Base-by-base conservation (phyloP, 331 rosid genomes). In the Cydonia oblonga region DNA sequence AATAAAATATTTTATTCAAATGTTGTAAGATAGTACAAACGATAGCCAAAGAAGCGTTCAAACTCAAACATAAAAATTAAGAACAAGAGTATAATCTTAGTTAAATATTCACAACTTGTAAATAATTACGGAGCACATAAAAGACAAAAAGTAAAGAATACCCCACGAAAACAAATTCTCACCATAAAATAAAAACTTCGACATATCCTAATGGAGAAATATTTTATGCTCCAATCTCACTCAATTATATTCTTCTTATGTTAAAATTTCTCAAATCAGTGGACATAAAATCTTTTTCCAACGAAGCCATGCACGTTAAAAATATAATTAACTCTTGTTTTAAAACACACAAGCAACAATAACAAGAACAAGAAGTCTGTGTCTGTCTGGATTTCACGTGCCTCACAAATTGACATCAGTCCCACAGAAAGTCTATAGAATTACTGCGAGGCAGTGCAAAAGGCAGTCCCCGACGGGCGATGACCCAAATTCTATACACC, bases 391-490 rank as follows among this genome's bases (percentile, higher is more conserved):
- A 49, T 49, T 69, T 64, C 83, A 75, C 73, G 53, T 75, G 69
- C 64, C 66, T 26, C 46, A 4, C 19, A 28, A 26, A 23, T 40
- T 53, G 19, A 26, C 26, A 12, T 16, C n/a, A 69, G 52, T 12
- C 75, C 79, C 76, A 56, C 46, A 56, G 74, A 61, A 35, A 42
- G 57, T 71, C 74, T 66, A 62, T 28, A 68, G 73, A 83, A 73
- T 79, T 77, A 69, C 76, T 51, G 23, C 66, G 26, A 68, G 22
- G 25, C 29, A 9, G 49, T 11, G 25, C 70, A 40, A 51, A 35
- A 10, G 53, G 25, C 66, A 1, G 14, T 49, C 6, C 23, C 68
- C 54, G 13, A n/a, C 42, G 13, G 42, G 4, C 42, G 42, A 35
- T 12, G 15, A 8, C 49, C 13, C 38, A 13, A 65, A 42, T 58